Evolutionary conservation across 2,329 filamentous ascomycete species (phyloP).

Genomic region (Aspergillus bombycis): DNA sequence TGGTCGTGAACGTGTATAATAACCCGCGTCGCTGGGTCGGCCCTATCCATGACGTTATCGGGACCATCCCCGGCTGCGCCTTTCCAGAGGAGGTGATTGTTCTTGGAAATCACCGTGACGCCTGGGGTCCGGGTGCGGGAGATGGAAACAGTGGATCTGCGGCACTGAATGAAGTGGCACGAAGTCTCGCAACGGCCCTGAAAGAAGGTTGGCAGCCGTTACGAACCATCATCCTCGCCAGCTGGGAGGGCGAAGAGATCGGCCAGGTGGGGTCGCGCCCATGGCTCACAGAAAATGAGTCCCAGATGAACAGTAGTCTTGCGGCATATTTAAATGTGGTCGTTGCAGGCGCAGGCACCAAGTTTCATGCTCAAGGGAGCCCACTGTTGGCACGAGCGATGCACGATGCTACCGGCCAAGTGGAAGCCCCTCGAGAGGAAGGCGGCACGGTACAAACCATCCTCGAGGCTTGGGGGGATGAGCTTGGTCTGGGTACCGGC

Average conservation of each 20-base stretch:
- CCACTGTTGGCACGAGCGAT: neutral
- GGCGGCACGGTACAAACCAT: neutral
- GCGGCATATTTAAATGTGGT: neutral
- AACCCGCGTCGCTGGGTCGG: neutral
- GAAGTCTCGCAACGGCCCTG: slow-evolving; percentile 51
- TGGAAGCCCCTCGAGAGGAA: neutral
- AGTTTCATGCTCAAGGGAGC: slow-evolving; percentile 6
- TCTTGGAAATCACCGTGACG: slow-evolving; percentile 58
- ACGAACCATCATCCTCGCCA: slow-evolving; percentile 43
- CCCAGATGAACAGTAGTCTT: neutral
- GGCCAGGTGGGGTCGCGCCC: neutral
- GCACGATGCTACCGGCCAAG: neutral
- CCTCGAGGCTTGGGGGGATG: neutral
- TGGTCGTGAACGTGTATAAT: slow-evolving; percentile 24
- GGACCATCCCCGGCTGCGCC: neutral
- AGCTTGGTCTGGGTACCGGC: neutral
- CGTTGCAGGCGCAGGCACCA: slow-evolving; percentile 1
- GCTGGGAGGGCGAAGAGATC: slow-evolving; percentile 14
- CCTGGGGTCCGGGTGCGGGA: slow-evolving; percentile 57
- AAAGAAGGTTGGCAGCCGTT: slow-evolving; percentile 55
- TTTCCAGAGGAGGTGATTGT: slow-evolving; percentile 44
- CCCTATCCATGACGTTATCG: neutral
- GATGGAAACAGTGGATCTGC: slow-evolving; percentile 56
- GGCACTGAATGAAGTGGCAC: slow-evolving; percentile 53
- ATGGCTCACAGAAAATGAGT: neutral